Evolutionary conservation across 805 yeast species (phyloP), one percentile per base, ranked within the genome.

Genomic region (Cyberlindnera mrakii): DNA sequence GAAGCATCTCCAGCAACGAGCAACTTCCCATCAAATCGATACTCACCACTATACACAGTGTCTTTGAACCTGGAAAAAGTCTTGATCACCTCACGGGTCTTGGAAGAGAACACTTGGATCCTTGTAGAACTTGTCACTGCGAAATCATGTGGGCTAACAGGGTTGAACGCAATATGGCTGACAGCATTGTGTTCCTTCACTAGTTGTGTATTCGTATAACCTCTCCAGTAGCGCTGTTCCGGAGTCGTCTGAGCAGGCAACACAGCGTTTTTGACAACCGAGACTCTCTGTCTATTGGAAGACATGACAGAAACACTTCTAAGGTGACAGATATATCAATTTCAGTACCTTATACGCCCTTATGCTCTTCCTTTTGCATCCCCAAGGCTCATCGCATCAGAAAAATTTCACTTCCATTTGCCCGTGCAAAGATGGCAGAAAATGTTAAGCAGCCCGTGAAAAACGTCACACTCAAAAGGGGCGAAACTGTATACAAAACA

Each of bases 1-100:
- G 93, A 79, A 13, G 96, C 96, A 67, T 93, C 99, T 55, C 96
- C 95, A 5, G 97, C 97, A 17, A 85, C 95, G 25, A 93, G 63
- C 37, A 93, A 73, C 59, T 87, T 85, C 43, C 99, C 99, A 60
- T 93, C 99, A 44, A 75, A 75, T 57, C 98, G 75, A 63, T 82
- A 91, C 61, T 89, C 95, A 37, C 96, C 98, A 29, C 88, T 78
- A 59, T 86, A 88, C 0, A 89, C 99, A 0, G 90, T 81, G 56
- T 91, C 98, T 59, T 86, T 89, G 66, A 93, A 93, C 50, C 97
- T 66, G 6, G 82, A 71, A 52, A 89, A 85, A 0, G 96, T 89
- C 65, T 87, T 87, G 33, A 79, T 71, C 4, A 90, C 96, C 59
- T 88, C 95, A 55, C 97, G 75, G 0, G 98, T 93, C 62, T 87